Base-by-base conservation (phyloP, 2,329 filamentous ascomycete genomes). In the Penicillium polonicum region DNA sequence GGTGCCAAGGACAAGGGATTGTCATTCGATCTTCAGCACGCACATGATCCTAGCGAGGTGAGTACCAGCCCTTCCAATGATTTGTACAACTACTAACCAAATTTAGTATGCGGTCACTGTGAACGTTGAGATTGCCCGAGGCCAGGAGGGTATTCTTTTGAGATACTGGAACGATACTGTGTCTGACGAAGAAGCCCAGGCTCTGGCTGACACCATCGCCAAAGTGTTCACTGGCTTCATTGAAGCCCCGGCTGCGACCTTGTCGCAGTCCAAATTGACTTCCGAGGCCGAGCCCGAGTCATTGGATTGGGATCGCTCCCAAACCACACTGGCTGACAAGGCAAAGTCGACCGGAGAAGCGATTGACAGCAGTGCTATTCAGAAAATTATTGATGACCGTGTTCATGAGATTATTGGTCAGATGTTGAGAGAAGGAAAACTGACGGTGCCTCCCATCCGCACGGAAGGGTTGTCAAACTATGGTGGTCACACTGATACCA, bases 121-220 rank as follows among this genome's bases (percentile, higher is more conserved):
- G 4, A 76, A 76, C 44, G 72, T 75, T 1, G 73, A 74, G 36
- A 76, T 74, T 13, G 70, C 70, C 4, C 69, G 70, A 19, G 69
- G 68, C 4, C 61, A 66, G 19, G 71, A 76, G 55, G 73, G 72
- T 0, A 68, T 78, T 27, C 56, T 76, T 45, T 62, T 78, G 38
- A 69, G 73, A 53, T 78, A 77, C 62, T 76, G 74, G 74, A 69
- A 68, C 38, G 68, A 78, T 59, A 58, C 66, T 59, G 59, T 78
- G 57, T 74, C 74, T 56, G 68, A 76, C 59, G 50, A 61, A 2
- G 66, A 75, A 55, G 74, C 70, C 0, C 65, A 73, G 13, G 51
- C 55, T 7, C 58, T 76, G 9, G 67, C 70, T 13, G 60, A 68
- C 27, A 61, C 66, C 3, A 70, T 76, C 49, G 69, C 71, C 9